Evolutionary conservation across 2,329 filamentous ascomycete genomes (phyloP).

Genomic region (Pseudonectria buxi): DNA sequence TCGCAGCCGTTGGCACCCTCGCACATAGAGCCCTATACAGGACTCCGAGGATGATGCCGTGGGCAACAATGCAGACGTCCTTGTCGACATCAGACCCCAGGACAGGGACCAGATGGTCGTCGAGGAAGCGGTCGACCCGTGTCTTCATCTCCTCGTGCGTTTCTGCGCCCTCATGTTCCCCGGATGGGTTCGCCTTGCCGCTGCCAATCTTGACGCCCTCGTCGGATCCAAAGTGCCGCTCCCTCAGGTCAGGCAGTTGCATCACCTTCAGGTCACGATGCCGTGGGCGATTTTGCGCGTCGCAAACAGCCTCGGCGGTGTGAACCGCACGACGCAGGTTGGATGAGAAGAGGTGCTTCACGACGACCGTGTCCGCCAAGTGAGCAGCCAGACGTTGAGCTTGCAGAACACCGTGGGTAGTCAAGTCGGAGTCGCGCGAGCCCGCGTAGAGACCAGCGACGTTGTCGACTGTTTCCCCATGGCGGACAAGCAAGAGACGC

Average conservation of each 20-base stretch:
- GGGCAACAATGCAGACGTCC: constrained; percentile 54
- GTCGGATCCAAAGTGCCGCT: constrained; percentile 67
- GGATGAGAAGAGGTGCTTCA: constrained; percentile 70
- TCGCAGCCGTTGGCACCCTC: constrained; percentile 34
- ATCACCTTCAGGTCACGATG: constrained; percentile 11
- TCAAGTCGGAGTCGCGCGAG: constrained; percentile 71
- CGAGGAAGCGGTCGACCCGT: constrained; percentile 61
- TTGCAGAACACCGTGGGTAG: constrained; percentile 75
- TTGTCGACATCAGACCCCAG: constrained; percentile 5
- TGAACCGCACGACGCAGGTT: constrained; percentile 66
- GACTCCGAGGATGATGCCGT: constrained; percentile 71
- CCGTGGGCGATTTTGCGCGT: constrained; percentile 39
- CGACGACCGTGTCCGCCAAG: constrained; percentile 36
- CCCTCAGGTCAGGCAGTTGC: constrained; percentile 47
- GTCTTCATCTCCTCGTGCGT: constrained; percentile 57
- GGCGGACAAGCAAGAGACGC: constrained; percentile 67
- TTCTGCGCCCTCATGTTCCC: constrained; percentile 51
- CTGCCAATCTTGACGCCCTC: constrained; percentile 56
- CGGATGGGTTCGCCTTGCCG: constrained; percentile 12
- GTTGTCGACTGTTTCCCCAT: constrained; percentile 89
- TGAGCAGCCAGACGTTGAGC: constrained; percentile 62
- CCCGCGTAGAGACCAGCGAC: constrained; percentile 74
- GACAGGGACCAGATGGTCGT: constrained; percentile 54
- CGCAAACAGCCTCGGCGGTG: constrained; percentile 61
- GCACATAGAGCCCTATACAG: constrained; percentile 58